Percentiles rank a stretch among this genome's conserved stretches.
phyloP scores from a whole-genome alignment of 768 basidiomycete species.

The Pleurotus ostreatus region DNA sequence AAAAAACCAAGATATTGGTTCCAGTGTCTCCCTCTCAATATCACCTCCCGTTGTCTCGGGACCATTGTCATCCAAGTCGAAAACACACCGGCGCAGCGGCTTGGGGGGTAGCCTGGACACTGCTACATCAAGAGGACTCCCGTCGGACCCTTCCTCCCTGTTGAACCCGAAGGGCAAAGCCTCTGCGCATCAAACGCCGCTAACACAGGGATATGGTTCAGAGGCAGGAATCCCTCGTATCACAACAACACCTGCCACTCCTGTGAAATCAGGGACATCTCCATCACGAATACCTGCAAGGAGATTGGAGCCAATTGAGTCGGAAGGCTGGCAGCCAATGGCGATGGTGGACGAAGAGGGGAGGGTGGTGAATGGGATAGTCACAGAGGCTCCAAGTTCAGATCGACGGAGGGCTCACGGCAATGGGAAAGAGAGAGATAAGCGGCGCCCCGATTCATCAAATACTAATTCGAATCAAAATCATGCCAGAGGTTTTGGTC shows the following conservation, averaged over 20 bases:
- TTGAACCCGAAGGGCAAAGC: not conserved
- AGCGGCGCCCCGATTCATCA: conserved; percentile 2
- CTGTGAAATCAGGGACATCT: conserved; percentile 16
- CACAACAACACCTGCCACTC: conserved; percentile 29
- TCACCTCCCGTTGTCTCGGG: conserved; percentile 25
- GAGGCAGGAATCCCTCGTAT: conserved; percentile 21
- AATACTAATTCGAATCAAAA: not conserved
- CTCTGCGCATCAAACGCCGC: not conserved
- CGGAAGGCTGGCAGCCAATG: conserved; percentile 32
- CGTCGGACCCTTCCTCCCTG: not conserved
- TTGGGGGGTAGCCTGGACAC: conserved; percentile 1
- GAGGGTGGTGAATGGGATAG: conserved; percentile 4
- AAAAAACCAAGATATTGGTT: conserved; percentile 8
- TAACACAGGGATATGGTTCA: conserved; percentile 15
- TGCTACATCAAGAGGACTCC: not conserved
- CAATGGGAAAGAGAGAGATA: not conserved
- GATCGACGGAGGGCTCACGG: not conserved
- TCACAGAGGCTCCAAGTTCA: not conserved
- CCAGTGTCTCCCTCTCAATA: conserved; percentile 15
- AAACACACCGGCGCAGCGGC: conserved; percentile 3
- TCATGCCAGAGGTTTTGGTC: not conserved
- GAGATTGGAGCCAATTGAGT: conserved; percentile 31
- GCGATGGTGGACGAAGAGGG: conserved; percentile 34
- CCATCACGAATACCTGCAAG: conserved; percentile 12
- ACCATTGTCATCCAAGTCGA: conserved; percentile 20